Evolutionary conservation across 768 basidiomycete genomes (phyloP).

Genomic region (Panaeolus papilionaceus): DNA sequence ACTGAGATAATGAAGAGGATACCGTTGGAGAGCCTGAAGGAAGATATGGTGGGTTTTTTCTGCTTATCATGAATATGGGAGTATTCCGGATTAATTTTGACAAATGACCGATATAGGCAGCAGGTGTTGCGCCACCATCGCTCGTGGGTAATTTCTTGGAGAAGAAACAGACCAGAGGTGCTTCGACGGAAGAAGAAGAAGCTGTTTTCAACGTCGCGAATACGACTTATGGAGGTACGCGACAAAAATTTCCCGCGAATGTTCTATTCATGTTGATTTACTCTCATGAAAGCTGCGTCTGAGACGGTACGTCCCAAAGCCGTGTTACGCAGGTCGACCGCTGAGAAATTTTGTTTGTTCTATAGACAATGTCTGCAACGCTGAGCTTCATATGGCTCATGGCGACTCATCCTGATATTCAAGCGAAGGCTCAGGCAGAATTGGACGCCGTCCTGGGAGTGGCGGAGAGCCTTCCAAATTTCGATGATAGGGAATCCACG

Average conservation of each 20-base stretch:
- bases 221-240: conserved; percentile 27
- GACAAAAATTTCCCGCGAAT: no score
- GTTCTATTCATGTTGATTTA: neutral
- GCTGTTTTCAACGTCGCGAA: conserved; percentile 21
- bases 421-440: conserved; percentile 38
- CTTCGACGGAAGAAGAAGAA: conserved; percentile 21
- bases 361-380: conserved; percentile 17
- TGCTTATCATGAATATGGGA: neutral
- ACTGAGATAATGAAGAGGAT: conserved; percentile 22
- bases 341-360: neutral
- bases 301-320: conserved; percentile 15
- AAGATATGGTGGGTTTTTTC: conserved; percentile 13
- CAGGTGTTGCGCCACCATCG: conserved; percentile 21
- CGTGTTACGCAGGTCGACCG: no score
- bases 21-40: conserved; percentile 22
- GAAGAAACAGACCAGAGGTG: conserved; percentile 21
- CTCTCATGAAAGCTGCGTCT: conserved; percentile 17
- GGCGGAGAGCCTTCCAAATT: conserved; percentile 31
- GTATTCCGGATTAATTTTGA: no score
- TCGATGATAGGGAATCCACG: conserved; percentile 29
- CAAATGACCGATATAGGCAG: conserved; percentile 17
- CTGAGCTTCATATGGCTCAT: conserved; percentile 34
- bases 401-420: conserved; percentile 35
- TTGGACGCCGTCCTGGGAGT: conserved; percentile 35
- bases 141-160: conserved; percentile 24